Evolutionary conservation across 1,139 yeast species (phyloP), one percentile per base, ranked within the genome.

Genomic region (Kodamaea derodonti): DNA sequence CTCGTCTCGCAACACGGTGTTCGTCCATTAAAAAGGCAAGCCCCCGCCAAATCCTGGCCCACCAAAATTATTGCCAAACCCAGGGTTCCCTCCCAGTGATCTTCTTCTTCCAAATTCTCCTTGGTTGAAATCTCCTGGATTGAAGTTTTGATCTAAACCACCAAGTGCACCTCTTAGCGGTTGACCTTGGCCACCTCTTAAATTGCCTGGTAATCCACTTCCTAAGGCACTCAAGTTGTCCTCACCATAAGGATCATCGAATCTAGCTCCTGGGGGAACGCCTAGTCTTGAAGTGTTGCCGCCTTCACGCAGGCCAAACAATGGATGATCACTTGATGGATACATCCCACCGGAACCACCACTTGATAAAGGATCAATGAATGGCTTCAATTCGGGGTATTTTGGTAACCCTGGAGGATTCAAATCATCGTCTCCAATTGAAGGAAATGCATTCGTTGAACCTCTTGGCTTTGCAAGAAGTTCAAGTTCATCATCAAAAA

Each of bases 261-360:
- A 74, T 29, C 81, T 53, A 3, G 80, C 75, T 1, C 80, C 80
- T 1, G 69, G 67, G 9, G 77, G 75, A 3, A 63, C 71, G 14
- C 66, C 63, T 31, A 52, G 39, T 27, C 65, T 42, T 10, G 59
- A 49, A 16, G 59, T 38, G 34, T 46, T 45, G 4, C 59, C 59
- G 2, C 44, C 39, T 9, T 48, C 54, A 9, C 49, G 39, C 14
- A 56, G 55, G 10, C 58, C 56, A 43, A 76, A 76, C 8, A 77
- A 41, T 1, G 81, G 81, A 47, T 76, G 80, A 29, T 66, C 52
- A 4, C 62, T 47, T 9, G 73, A 62, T 1, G 80, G 79, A 40
- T 72, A 58, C 83, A 78, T 76, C 0, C 82, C 82, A 4, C 77
- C 75, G 17, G 50, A 46, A 0, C 41, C 41, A 1, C 47, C 34